Conservation (phyloP, 495 filamentous ascomycete genomes). For the Hypomontagnella monticulosa region DNA sequence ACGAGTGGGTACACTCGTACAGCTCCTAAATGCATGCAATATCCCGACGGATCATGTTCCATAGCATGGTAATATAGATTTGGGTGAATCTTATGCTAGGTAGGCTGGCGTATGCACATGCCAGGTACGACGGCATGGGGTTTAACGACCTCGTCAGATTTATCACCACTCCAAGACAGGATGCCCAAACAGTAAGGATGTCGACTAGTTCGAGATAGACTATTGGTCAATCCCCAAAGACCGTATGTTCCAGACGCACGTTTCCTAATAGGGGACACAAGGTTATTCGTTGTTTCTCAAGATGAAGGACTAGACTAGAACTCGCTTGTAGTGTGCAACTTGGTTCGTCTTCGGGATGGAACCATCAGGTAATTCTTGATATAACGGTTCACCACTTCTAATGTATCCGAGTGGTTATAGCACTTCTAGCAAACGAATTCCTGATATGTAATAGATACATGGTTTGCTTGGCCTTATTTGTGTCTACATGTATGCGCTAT, state of each 20-base stretch:
- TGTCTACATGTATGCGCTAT: background rate
- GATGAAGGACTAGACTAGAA: slow-evolving; percentile 6
- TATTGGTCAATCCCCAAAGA: slow-evolving; percentile 17
- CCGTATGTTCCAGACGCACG: slow-evolving; percentile 33
- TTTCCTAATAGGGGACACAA: slow-evolving; percentile 26
- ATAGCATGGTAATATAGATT: slow-evolving; percentile 12
- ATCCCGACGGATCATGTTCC: slow-evolving; percentile 34
- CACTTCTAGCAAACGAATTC: slow-evolving; percentile 16
- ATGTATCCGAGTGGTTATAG: background rate
- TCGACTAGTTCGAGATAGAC: slow-evolving; percentile 3
- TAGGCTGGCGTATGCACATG: background rate
- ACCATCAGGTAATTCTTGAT: slow-evolving; percentile 6
- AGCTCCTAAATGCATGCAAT: slow-evolving; percentile 29
- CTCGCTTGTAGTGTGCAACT: slow-evolving; percentile 15
- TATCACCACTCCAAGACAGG: slow-evolving; percentile 33
- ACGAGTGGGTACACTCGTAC: slow-evolving; percentile 23
- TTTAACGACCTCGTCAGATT: slow-evolving; percentile 19
- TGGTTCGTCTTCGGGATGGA: slow-evolving; percentile 9
- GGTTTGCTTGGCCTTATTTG: slow-evolving; percentile 13
- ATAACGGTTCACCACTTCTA: slow-evolving; percentile 28
- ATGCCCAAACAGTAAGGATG: slow-evolving; percentile 5
- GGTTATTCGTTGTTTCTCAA: slow-evolving; percentile 26
- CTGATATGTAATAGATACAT: slow-evolving; percentile 4
- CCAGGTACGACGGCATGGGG: slow-evolving; percentile 14
- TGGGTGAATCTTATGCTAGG: slow-evolving; percentile 18